Base-by-base conservation (phyloP, 805 yeast genomes). In the Nakazawaea wyomingensis region DNA sequence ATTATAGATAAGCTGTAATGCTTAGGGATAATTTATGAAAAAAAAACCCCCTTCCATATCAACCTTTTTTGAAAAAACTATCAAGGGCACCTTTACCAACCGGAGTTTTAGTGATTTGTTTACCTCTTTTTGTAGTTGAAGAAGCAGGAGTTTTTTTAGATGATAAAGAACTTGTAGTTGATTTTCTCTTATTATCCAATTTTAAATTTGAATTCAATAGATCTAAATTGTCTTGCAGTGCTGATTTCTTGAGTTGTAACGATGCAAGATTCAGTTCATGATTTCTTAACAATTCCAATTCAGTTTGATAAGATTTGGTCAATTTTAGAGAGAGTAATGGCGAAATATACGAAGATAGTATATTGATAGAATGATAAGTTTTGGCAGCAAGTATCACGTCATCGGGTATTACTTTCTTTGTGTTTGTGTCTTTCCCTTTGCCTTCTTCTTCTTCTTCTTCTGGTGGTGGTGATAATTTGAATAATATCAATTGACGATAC, bases 71-170 rank as follows among this genome's bases (percentile, higher is more conserved):
- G 58, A 81, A 83, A 50, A 84, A 81, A 41, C 76, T 73, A 54
- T 84, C 91, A 21, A 84, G 62, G 1, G 88, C 86, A 1, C 93
- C 89, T 50, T 66, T 75, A 1, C 82, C 82, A 1, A 67, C 65
- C 1, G 76, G 76, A 2, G 77, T 78, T 46, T 67, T 69, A 22
- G 58, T 60, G 9, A 51, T 59, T 36, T 59, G 62, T 53, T 63
- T 69, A 35, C 54, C 61, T 1, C 57, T 56, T 30, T 48, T 45
- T 9, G 27, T 24, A 11, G 27, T 32, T 33, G 38, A 41, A 21
- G 32, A 18, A 11, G 27, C 33, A 34, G 38, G 41, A 21, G 32
- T 18, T 22, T 42, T 46, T 50, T 47, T 37, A 46, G 50, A 37
- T 30, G 27, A 9, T 24, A 11, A 24, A 24, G 27, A 8, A 24